Percentiles rank a stretch among this genome's conserved stretches.
These are phyloP conservation scores for Ascochyta koolunga DNA, from an alignment of 2,329 filamentous ascomycete species.

Conservation along the genomic window DNA sequence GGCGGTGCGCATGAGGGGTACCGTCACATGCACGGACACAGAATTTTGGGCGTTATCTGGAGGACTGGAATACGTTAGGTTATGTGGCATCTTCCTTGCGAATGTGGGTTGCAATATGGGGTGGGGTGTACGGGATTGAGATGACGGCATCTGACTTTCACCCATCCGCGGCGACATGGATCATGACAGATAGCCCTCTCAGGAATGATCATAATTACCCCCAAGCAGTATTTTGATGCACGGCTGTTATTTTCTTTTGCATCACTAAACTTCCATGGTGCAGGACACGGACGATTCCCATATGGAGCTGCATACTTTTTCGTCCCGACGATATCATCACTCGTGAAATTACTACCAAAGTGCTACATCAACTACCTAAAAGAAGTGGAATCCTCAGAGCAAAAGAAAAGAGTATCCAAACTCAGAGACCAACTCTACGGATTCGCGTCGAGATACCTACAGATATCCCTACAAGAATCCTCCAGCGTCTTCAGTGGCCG, in stretches of 20 bases:
- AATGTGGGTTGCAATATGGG: conserved; percentile 2
- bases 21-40: too few species aligned
- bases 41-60: not conserved
- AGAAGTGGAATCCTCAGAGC: too few species aligned
- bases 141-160: not conserved
- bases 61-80: not conserved
- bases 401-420: too few species aligned
- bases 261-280: not conserved
- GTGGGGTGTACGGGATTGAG: not conserved
- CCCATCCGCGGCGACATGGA: not conserved
- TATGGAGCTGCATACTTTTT: too few species aligned
- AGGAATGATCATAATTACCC: not conserved
- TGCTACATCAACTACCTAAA: too few species aligned
- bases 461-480: conserved; percentile 10
- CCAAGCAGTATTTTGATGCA: not conserved
- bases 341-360: too few species aligned
- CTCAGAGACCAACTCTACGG: not conserved
- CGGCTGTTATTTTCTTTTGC: not conserved
- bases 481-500: conserved; percentile 1
- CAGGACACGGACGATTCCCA: too few species aligned
- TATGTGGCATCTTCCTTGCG: conserved; percentile 1
- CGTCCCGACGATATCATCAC: too few species aligned
- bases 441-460: conserved; percentile 1
- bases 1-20: not conserved
- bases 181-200: not conserved